These are phyloP conservation scores for Penicillium argentinense DNA, from an alignment of 495 filamentous ascomycete genomes.

Conservation along the genomic window DNA sequence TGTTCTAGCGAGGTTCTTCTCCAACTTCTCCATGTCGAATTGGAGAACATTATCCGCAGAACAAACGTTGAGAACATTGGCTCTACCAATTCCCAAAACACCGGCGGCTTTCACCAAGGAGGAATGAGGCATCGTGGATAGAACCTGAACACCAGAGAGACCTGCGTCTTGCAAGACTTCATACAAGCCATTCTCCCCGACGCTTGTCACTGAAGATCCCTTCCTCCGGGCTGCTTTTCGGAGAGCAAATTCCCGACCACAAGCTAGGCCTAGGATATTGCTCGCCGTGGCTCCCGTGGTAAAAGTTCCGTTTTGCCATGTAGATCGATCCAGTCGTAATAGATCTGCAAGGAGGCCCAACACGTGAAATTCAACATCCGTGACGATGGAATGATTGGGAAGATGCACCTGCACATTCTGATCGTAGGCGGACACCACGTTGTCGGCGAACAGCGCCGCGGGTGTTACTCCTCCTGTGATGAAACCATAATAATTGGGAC, in stretches of 20 bases:
- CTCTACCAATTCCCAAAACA: conserved; percentile 75
- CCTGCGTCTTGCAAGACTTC: conserved; percentile 62
- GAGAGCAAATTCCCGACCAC: conserved; percentile 68
- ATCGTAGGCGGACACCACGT: conserved; percentile 73
- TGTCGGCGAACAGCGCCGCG: conserved; percentile 81
- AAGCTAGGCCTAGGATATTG: conserved; percentile 80
- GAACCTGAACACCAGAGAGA: conserved; percentile 66
- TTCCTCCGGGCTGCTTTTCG: conserved; percentile 36
- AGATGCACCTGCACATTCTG: conserved; percentile 88
- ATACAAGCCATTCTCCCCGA: conserved; percentile 69
- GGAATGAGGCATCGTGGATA: conserved; percentile 81
- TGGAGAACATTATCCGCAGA: conserved; percentile 56
- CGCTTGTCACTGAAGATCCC: conserved; percentile 42
- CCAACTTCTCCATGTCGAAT: conserved; percentile 63
- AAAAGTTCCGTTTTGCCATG: conserved; percentile 62
- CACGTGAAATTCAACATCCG: conserved; percentile 70
- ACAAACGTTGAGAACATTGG: conserved; percentile 60
- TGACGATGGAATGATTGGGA: conserved; percentile 68
- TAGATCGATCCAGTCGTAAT: conserved; percentile 55
- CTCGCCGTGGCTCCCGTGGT: conserved; percentile 88
- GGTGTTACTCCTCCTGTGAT: conserved; percentile 81
- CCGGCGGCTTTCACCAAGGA: conserved; percentile 80
- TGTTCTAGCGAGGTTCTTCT: conserved; percentile 48
- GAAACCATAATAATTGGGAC: conserved; percentile 80
- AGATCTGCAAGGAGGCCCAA: conserved; percentile 69